phyloP scores from a whole-genome alignment of 768 basidiomycete genomes.

The Suillus americanus region DNA sequence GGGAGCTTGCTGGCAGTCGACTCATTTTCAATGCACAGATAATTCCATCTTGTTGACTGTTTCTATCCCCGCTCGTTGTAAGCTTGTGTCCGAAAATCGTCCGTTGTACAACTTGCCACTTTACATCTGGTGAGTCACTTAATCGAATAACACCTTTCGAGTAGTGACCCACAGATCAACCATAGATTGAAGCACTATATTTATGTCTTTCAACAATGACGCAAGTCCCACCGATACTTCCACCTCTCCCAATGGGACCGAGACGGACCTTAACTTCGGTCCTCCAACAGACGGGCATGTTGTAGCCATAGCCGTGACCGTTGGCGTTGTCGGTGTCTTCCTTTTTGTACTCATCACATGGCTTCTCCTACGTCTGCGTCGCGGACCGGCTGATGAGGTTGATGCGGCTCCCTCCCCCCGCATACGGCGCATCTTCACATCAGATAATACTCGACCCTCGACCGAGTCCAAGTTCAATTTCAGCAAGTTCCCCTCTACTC shows the following conservation, averaged over 20 bases:
- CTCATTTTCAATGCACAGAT: background rate
- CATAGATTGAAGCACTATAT: background rate
- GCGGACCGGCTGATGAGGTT: background rate
- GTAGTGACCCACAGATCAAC: background rate
- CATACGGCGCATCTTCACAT: slow-evolving; percentile 5
- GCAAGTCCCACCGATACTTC: slow-evolving; percentile 6
- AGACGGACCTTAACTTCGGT: slow-evolving; percentile 12
- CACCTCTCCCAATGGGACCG: slow-evolving; percentile 8
- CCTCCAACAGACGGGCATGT: slow-evolving; percentile 15
- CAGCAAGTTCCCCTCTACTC: slow-evolving; percentile 15
- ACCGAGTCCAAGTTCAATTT: slow-evolving; percentile 28
- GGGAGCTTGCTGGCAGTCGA: background rate
- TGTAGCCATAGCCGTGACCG: slow-evolving; percentile 27
- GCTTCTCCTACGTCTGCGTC: slow-evolving; percentile 26
- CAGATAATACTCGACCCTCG: slow-evolving; percentile 21
- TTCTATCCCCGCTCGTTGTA: background rate
- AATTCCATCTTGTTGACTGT: background rate
- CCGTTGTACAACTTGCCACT: background rate
- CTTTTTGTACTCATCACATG: slow-evolving; percentile 25
- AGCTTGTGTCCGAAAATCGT: background rate
- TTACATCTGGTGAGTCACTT: background rate
- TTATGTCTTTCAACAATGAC: slow-evolving; percentile 14
- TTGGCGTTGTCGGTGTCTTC: slow-evolving; percentile 24
- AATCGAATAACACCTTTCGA: background rate
- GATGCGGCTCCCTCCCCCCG: background rate